phyloP scores from a whole-genome alignment of 2,329 filamentous ascomycete species.

The Metarhizium album region DNA sequence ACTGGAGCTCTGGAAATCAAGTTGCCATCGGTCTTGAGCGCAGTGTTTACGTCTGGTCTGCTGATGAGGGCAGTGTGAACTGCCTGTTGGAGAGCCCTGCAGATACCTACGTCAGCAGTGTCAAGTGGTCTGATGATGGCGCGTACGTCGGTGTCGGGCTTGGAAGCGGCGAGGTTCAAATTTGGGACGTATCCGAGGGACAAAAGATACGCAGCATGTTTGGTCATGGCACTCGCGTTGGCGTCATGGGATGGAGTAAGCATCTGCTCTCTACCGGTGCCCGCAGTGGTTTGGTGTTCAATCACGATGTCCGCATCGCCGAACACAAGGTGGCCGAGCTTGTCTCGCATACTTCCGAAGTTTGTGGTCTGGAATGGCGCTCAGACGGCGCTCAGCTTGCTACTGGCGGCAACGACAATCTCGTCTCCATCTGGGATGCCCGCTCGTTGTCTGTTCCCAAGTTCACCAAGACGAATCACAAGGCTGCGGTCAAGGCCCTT shows the following conservation, averaged over 20 bases:
- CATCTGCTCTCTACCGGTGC: conserved; percentile 92
- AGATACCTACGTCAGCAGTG: conserved; percentile 94
- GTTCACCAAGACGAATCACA: conserved; percentile 99
- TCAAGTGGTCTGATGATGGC: conserved; percentile 97
- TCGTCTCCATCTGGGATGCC: conserved; percentile 98
- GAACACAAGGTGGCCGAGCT: conserved; percentile 98
- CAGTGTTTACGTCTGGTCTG: conserved; percentile 97
- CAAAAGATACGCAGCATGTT: conserved; percentile 98
- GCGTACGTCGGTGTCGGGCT: conserved; percentile 94
- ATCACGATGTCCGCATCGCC: conserved; percentile 95
- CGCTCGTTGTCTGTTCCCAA: conserved; percentile 87
- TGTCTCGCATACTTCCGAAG: conserved; percentile 92
- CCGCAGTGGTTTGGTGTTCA: conserved; percentile 89
- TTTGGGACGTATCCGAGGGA: conserved; percentile 95
- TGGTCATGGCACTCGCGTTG: conserved; percentile 90
- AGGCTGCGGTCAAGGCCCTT: conserved; percentile 94
- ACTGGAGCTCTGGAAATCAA: conserved; percentile 97
- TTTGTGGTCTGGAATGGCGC: conserved; percentile 96
- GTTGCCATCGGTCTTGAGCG: conserved; percentile 96
- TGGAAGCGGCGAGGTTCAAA: conserved; percentile 92
- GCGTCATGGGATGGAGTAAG: conserved; percentile 99
- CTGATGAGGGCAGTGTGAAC: conserved; percentile 80
- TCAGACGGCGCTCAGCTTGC: conserved; percentile 93
- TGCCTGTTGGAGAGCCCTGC: conserved; percentile 77
- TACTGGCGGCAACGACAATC: conserved; percentile 96